Evolutionary conservation across 495 filamentous ascomycete genomes (phyloP).

Genomic region (Daldinia decipiens): DNA sequence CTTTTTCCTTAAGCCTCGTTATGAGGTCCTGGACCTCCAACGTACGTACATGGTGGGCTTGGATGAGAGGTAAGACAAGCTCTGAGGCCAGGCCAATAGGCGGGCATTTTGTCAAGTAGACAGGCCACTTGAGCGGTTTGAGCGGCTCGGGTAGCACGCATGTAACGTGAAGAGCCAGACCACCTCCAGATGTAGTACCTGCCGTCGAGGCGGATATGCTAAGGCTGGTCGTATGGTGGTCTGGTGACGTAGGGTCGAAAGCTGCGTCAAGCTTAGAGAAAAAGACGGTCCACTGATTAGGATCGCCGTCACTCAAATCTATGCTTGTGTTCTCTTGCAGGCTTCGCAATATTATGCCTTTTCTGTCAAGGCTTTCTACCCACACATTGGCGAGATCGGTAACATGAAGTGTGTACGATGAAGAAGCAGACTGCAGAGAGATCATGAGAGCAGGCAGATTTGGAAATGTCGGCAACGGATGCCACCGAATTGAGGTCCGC

Average conservation of each 20-base stretch:
- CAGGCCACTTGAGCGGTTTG: slow-evolving; percentile 73
- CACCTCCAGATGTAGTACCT: slow-evolving; percentile 42
- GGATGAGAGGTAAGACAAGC: slow-evolving; percentile 76
- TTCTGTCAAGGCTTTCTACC: slow-evolving; percentile 73
- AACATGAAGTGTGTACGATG: slow-evolving; percentile 76
- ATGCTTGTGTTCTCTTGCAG: slow-evolving; percentile 76
- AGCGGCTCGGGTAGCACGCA: slow-evolving; percentile 74
- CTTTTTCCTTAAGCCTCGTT: slow-evolving; percentile 75
- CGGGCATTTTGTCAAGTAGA: slow-evolving; percentile 66
- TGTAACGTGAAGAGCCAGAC: slow-evolving; percentile 67
- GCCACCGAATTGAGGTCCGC: slow-evolving; percentile 35
- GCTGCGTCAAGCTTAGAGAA: slow-evolving; percentile 75
- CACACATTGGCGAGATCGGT: slow-evolving; percentile 91
- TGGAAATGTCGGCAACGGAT: slow-evolving; percentile 44
- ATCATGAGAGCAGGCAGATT: slow-evolving; percentile 57
- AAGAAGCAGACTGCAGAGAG: slow-evolving; percentile 50
- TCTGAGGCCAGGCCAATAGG: slow-evolving; percentile 65
- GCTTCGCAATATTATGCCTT: slow-evolving; percentile 72
- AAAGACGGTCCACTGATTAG: slow-evolving; percentile 75
- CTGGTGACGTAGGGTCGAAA: slow-evolving; percentile 56
- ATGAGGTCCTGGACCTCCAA: slow-evolving; percentile 66
- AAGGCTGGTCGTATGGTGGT: slow-evolving; percentile 53
- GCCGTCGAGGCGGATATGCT: slow-evolving; percentile 41
- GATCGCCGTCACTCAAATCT: slow-evolving; percentile 79
- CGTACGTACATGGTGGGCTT: slow-evolving; percentile 62